Conservation (phyloP, 768 basidiomycete species). For the Fomitopsis serialis region DNA sequence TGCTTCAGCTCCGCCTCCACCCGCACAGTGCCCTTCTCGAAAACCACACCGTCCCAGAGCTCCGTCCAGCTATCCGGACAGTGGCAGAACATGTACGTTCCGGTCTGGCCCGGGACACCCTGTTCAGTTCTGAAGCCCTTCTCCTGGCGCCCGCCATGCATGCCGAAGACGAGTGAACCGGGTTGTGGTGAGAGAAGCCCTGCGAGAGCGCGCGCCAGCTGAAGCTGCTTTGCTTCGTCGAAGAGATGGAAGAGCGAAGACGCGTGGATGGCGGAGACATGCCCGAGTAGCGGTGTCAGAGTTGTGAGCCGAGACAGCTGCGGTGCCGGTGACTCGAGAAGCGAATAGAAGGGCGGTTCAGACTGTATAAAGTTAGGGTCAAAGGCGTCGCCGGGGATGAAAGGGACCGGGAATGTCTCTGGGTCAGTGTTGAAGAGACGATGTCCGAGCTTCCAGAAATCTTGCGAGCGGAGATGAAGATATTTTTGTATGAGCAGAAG, state of each 20-base stretch:
- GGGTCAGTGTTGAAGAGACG: conserved; percentile 50
- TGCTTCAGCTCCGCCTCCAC: conserved; percentile 17
- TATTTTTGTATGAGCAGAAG: neutral
- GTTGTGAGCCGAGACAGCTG: conserved; percentile 30
- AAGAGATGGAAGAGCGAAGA: conserved; percentile 45
- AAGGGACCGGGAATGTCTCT: conserved; percentile 46
- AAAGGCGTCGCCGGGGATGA: conserved; percentile 52
- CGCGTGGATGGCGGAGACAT: conserved; percentile 34
- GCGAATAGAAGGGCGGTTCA: conserved; percentile 13
- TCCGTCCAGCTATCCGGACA: conserved; percentile 31
- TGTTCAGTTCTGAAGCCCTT: conserved; percentile 22
- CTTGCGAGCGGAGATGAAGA: conserved; percentile 24
- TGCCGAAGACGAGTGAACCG: conserved; percentile 43
- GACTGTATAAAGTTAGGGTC: conserved; percentile 35
- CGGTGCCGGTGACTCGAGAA: conserved; percentile 11
- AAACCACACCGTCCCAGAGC: conserved; percentile 33
- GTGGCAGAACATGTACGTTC: conserved; percentile 28
- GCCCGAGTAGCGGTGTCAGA: conserved; percentile 27
- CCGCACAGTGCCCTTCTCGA: conserved; percentile 29
- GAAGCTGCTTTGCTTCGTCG: conserved; percentile 31
- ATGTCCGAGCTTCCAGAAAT: conserved; percentile 59
- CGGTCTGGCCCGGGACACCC: neutral
- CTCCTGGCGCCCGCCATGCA: conserved; percentile 29
- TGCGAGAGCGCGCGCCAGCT: conserved; percentile 37
- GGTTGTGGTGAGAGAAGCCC: conserved; percentile 35